Base-by-base conservation (phyloP, 2,329 filamentous ascomycete genomes). In the Colletotrichum sp. region DNA sequence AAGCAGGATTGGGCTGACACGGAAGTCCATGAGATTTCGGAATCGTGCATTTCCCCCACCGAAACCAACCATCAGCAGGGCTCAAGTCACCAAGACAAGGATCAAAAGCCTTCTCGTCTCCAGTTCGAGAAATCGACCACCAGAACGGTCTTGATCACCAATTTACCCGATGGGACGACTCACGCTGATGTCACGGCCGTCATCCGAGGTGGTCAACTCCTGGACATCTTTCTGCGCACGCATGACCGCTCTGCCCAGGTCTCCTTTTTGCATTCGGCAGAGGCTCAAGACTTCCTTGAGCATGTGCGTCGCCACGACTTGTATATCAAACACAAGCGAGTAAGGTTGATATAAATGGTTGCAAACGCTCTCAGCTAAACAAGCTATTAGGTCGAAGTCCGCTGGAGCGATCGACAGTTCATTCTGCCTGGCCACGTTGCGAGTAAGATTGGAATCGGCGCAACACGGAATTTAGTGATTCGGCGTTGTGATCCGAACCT, bases 391-490 rank as follows among this genome's bases (percentile, higher is more conserved):
- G 86, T 96, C 64, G 89, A 92, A 16, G 88, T 95, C 48, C 87
- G 87, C 75, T 96, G 95, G 95, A 90, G 89, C 68, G 91, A 95
- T 44, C 90, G 91, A 15, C 95, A 96, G 80, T 96, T 93, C 81
- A 88, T 89, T 36, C 86, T 96, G 10, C 87, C 90, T 3, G 85
- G 86, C 4, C 91, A 95, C 82, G 87, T 96, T 68, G 89, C 90
- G 26, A 87, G 89, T 82, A 94, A 94, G 81, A 89, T 96, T 71
- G 84, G 84, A 52, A 86, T 84, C 64, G 94, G 95, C 16, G 94
- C 94, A 16, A 94, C 92, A 57, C 92, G 95, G 75, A 97, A 96
- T 80, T 83, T 98, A 48, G 85, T 96, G 24, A 90, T 98, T 57
- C 90, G 90, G 73, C 89, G 89, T 12, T 91, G 90, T 78, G 87